Evolutionary conservation across 1,139 yeast genomes (phyloP), one percentile per base, ranked within the genome.

Genomic region (Diutina mesorugosa): DNA sequence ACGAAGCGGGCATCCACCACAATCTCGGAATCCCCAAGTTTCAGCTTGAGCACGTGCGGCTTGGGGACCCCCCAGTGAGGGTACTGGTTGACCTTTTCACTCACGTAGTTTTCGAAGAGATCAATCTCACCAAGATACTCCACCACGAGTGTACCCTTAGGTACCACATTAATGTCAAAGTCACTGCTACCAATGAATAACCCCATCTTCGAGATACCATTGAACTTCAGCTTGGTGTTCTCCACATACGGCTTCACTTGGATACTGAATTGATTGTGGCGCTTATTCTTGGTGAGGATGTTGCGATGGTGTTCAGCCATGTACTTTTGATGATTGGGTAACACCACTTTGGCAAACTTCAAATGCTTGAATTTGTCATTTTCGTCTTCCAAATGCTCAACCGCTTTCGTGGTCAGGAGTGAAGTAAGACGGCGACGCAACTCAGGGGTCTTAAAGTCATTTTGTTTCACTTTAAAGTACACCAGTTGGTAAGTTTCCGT

Each of bases 21-120:
- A 14, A 93, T 63, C 18, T 32, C 45, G 0, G 87, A 85, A 56
- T 78, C 57, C 1, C 47, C 47, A 70, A 63, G 61, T 56, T 68
- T 72, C 47, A 85, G 68, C 16, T 32, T 30, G 6, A 50, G 21
- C 1, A 89, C 96, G 57, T 83, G 83, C 1, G 95, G 93, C 64
- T 90, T 90, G 12, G 95, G 84, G 18, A 90, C 83, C 0, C 97
- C 97, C 80, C 90, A 82, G n/a, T 79, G 68, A 59, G 83, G 70
- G 67, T 90, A 91, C 65, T 90, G 96, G 67, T 91, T 93, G 56
- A 83, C 73, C 9, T 81, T 76, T 62, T 89, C 88, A 7, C 69
- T 66, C 45, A 80, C 76, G 66, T 90, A 91, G 61, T 79, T 80
- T 28, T 76, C 75, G 60, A 83, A 83, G 55, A 80, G 73, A 62